Percentiles rank a stretch among this genome's conserved stretches.
Conservation (phyloP, 208 protist species). For the Phytomonas francai region DNA sequence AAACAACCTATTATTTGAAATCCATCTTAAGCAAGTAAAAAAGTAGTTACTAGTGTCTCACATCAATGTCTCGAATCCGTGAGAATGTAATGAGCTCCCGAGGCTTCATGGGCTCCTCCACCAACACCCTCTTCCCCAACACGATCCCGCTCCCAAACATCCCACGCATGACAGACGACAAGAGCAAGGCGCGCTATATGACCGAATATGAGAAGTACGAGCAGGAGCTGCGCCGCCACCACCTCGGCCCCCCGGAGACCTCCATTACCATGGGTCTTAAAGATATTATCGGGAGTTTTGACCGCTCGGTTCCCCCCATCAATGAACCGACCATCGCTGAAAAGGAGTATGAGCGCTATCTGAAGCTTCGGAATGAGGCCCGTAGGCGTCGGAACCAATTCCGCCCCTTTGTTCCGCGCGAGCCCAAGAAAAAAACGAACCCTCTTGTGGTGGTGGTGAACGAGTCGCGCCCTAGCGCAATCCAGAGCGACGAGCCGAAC, state of each 20-base stretch:
- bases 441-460: background rate
- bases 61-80: background rate
- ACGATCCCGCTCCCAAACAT: slow-evolving; percentile 74
- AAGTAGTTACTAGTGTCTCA: background rate
- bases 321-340: slow-evolving; percentile 62
- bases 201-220: slow-evolving; percentile 87
- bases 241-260: slow-evolving; percentile 61
- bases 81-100: background rate
- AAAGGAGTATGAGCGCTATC: slow-evolving; percentile 36
- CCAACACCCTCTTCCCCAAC: background rate
- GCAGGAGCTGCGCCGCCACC: slow-evolving; percentile 79
- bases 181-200: slow-evolving; percentile 63
- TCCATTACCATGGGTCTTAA: slow-evolving; percentile 67
- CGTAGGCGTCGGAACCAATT: slow-evolving; percentile 2
- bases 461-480: background rate
- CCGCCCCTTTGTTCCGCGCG: background rate
- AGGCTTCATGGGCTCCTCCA: slow-evolving; percentile 6
- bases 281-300: slow-evolving; percentile 45
- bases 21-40: background rate
- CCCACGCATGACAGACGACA: slow-evolving; percentile 75
- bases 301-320: slow-evolving; percentile 49
- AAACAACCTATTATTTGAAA: background rate
- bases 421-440: background rate
- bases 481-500: background rate
- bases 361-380: slow-evolving; percentile 12